Evolutionary conservation across 768 basidiomycete species (phyloP), one percentile per base, ranked within the genome.

Genomic region (Russula sp.): DNA sequence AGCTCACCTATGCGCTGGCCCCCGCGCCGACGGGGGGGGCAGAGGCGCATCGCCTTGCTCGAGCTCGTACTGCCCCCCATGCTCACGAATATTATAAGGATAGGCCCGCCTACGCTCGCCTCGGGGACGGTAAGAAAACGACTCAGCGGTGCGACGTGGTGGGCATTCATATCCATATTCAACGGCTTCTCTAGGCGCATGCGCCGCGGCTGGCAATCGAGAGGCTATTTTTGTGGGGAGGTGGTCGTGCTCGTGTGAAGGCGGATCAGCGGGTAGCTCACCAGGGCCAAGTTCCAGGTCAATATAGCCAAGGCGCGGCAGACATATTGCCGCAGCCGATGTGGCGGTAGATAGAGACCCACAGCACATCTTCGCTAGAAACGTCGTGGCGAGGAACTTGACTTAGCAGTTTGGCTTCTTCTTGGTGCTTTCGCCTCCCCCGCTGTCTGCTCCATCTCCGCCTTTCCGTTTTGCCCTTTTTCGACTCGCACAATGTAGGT

Each of bases 261-360:
- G n/a, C n/a, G 25, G 25, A 1, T n/a, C n/a, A 29, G 25, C 25
- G 25, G 25, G 25, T 3, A 29, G 25, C 25, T n/a, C 59, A 34
- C 63, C 59, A 54, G 56, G 55, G 42, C 58, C 48, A 46, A 39
- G 35, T 51, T 63, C 57, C 0, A 41, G n/a, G 29, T 63, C 46
- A 29, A 65, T 55, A 58, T 51, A 52, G 71, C 73, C 7, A 70
- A n/a, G n/a, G n/a, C n/a, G n/a, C n/a, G n/a, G n/a, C n/a, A n/a
- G n/a, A n/a, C n/a, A n/a, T n/a, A n/a, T n/a, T n/a, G n/a, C n/a
- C n/a, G n/a, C n/a, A n/a, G n/a, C n/a, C n/a, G n/a, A n/a, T n/a
- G n/a, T n/a, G n/a, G n/a, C n/a, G n/a, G n/a, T n/a, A n/a, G n/a
- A n/a, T n/a, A n/a, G 56, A 41, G 14, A 32, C 7, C 20, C 29